Conservation (phyloP, 2,329 filamentous ascomycete species). For the Pseudocercospora fuligena region DNA sequence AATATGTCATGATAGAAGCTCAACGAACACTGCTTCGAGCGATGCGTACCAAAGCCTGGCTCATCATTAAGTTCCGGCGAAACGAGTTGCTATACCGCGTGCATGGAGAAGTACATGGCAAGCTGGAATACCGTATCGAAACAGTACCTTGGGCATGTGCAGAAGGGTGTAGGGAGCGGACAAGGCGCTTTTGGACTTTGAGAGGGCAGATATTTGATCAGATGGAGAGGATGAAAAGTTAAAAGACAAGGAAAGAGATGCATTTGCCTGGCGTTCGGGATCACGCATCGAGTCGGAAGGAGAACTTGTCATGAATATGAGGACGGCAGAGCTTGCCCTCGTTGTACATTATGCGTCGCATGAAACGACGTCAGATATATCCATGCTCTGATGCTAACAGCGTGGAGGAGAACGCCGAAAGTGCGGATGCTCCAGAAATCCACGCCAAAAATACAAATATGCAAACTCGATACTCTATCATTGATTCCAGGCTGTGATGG, state of each 20-base stretch:
- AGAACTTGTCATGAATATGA: neutral
- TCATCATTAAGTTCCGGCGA: slow-evolving; percentile 57
- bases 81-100: slow-evolving; percentile 54
- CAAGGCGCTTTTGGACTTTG: slow-evolving; percentile 29
- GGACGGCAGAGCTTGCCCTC: neutral
- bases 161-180: slow-evolving; percentile 42
- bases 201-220: neutral
- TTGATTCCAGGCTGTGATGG: slow-evolving; percentile 26
- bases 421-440: slow-evolving; percentile 9
- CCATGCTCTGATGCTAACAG: slow-evolving; percentile 19
- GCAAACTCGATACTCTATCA: slow-evolving; percentile 13
- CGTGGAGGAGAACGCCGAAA: slow-evolving; percentile 5
- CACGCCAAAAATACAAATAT: neutral
- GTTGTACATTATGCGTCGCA: slow-evolving; percentile 19
- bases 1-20: slow-evolving; percentile 49
- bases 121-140: slow-evolving; percentile 58
- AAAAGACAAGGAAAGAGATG: neutral
- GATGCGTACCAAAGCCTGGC: slow-evolving; percentile 59
- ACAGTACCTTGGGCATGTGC: slow-evolving; percentile 56
- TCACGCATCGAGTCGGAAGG: neutral
- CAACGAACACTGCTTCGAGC: slow-evolving; percentile 62
- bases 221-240: neutral
- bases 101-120: slow-evolving; percentile 63
- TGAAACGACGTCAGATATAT: slow-evolving; percentile 10
- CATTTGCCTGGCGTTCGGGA: slow-evolving; percentile 21